These are phyloP conservation scores for Penicillium flavigenum DNA, from an alignment of 495 filamentous ascomycete species.

Conservation along the genomic window DNA sequence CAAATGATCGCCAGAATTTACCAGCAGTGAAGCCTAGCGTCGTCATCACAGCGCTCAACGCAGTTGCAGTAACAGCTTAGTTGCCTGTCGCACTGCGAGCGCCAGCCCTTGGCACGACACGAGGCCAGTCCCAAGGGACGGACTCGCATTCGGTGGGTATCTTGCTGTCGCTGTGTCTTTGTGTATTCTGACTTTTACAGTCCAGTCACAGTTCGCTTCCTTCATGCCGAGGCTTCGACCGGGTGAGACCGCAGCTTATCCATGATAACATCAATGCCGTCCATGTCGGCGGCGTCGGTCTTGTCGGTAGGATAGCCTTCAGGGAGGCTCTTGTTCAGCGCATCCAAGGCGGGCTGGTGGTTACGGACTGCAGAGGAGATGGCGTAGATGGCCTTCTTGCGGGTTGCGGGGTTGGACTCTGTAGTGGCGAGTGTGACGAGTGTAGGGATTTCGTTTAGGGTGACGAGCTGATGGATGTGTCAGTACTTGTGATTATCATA, in stretches of 20 bases:
- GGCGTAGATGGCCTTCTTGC: conserved; percentile 85
- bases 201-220: background rate
- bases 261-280: conserved; percentile 72
- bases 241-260: conserved; percentile 58
- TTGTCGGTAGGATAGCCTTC: conserved; percentile 59
- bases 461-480: conserved; percentile 52
- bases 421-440: conserved; percentile 64
- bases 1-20: background rate
- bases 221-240: conserved; percentile 31
- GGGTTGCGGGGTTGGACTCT: conserved; percentile 61
- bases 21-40: background rate
- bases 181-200: conserved; percentile 1
- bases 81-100: background rate
- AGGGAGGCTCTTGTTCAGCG: conserved; percentile 59
- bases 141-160: background rate
- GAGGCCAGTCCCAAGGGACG: background rate
- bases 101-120: background rate
- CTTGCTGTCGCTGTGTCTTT: conserved; percentile 3
- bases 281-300: conserved; percentile 80
- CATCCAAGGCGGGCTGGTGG: conserved; percentile 72
- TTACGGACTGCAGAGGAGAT: conserved; percentile 82
- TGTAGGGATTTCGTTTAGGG: conserved; percentile 65
- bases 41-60: background rate
- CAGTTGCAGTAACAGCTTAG: background rate
- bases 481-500: conserved; percentile 11